These are phyloP conservation scores for Epipyxis sp. DNA, from an alignment of 108 stramenopile species.

Conservation along the genomic window DNA sequence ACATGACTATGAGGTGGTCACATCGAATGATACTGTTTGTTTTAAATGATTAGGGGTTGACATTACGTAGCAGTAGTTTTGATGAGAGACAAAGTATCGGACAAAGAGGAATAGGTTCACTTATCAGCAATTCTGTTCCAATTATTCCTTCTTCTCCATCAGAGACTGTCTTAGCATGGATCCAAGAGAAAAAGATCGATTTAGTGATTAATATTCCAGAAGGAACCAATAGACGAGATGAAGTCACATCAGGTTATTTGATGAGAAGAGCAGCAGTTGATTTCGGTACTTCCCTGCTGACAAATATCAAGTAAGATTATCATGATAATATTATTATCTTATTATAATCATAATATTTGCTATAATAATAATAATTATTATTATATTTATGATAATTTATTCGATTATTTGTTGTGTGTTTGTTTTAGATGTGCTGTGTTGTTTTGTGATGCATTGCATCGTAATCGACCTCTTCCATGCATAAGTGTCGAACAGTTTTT, in stretches of 20 bases:
- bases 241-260: constrained; percentile 58
- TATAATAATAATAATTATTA: too few relatives aligned
- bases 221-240: constrained; percentile 53
- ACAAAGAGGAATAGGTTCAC: too few relatives aligned
- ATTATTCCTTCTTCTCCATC: neutral
- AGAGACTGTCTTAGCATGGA: neutral
- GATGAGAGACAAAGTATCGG: too few relatives aligned
- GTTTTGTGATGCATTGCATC: constrained; percentile 49
- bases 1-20: too few relatives aligned
- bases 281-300: constrained; percentile 57
- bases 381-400: too few relatives aligned
- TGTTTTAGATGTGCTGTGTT: constrained; percentile 55
- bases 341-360: too few relatives aligned
- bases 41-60: too few relatives aligned
- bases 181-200: constrained; percentile 37
- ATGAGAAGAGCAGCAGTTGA: constrained; percentile 59
- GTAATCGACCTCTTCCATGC: neutral
- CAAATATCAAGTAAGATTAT: constrained; percentile 64
- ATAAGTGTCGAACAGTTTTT: neutral
- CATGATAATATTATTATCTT: too few relatives aligned
- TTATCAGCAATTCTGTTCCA: too few relatives aligned
- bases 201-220: constrained; percentile 64
- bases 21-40: too few relatives aligned
- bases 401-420: too few relatives aligned
- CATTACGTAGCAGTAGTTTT: too few relatives aligned